Conservation (phyloP, 495 filamentous ascomycete genomes). For the Podospora pseudopauciseta region DNA sequence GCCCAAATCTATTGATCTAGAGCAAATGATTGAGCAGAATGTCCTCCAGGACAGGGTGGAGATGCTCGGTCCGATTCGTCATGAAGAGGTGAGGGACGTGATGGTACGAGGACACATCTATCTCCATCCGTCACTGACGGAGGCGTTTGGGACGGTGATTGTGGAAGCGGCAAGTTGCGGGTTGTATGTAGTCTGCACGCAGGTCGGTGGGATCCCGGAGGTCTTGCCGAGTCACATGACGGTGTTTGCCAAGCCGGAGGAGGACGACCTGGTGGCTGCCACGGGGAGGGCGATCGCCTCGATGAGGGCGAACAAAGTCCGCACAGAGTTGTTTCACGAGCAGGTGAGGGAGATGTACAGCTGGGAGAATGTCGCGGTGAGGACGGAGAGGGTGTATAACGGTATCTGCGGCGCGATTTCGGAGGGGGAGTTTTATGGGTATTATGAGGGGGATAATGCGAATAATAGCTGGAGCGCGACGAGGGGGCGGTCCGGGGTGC, state of each 20-base stretch:
- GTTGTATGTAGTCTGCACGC: constrained; percentile 92
- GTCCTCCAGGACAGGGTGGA: constrained; percentile 93
- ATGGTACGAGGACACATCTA: constrained; percentile 98
- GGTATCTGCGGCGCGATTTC: constrained; percentile 80
- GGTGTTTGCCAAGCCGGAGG: constrained; percentile 85
- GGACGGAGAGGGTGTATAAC: constrained; percentile 92
- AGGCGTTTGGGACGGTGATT: constrained; percentile 96
- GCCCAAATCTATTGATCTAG: constrained; percentile 93
- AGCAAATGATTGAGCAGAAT: constrained; percentile 95
- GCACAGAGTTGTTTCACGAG: constrained; percentile 91
- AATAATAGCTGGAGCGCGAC: constrained; percentile 65
- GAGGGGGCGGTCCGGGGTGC: constrained; percentile 68
- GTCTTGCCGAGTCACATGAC: constrained; percentile 94
- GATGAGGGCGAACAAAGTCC: constrained; percentile 75
- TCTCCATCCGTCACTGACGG: constrained; percentile 88
- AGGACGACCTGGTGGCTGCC: constrained; percentile 81
- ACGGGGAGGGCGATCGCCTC: constrained; percentile 78
- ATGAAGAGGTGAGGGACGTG: constrained; percentile 96
- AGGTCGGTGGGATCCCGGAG: constrained; percentile 94
- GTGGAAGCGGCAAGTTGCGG: constrained; percentile 96
- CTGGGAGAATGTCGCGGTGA: constrained; percentile 89
- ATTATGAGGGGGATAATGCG: constrained; percentile 69
- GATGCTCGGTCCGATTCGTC: constrained; percentile 84
- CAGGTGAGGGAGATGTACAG: constrained; percentile 97
- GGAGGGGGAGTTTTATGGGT: constrained; percentile 84